Base-by-base conservation (phyloP, 257 asterid species). In the Primulina huaijiensis region DNA sequence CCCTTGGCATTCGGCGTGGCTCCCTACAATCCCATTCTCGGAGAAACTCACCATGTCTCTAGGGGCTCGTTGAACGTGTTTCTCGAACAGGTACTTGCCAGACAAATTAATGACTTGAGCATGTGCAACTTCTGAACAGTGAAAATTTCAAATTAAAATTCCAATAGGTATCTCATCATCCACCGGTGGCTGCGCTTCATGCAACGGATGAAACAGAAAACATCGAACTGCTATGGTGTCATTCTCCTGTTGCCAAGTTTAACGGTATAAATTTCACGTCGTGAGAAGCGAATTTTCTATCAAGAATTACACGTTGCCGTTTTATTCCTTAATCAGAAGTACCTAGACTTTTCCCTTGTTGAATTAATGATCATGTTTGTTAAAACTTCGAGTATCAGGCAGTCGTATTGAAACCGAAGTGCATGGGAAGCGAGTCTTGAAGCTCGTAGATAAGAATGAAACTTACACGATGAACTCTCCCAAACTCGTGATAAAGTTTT, bases 21-120 rank as follows among this genome's bases (percentile, higher is more conserved):
- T 29, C 98, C 98, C 2, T 93, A 83, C 70, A 93, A 93, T 81
- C 94, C 98, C 14, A 65, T 90, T 23, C 96, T 93, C 34, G 98
- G 98, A 37, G 98, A 93, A 74, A 90, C 97, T 71, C 98, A 93
- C 74, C 96, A 93, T 72, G 96, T 87, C 69, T 87, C 96, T 4
- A 76, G 62, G 55, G 85, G 82, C 17, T 74, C 84, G 16, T 80
- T 93, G 34, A 89, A 90, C 67, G 95, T 93, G 11, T 72, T 93
- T 1, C 65, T 90, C 2, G 96, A 93, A 79, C 97, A 93, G 95
- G 97, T 87, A 77, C 0, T 14, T 27, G 7, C 63, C 6, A 27
- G 30, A 27, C 30, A 27, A 27, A 27, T 27, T 3, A 27, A 27
- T 27, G 30, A 27, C 30, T 27, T 27, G 30, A 1, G 30, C 30